phyloP scores from a whole-genome alignment of 495 filamentous ascomycete species.

The Letharia columbiana region DNA sequence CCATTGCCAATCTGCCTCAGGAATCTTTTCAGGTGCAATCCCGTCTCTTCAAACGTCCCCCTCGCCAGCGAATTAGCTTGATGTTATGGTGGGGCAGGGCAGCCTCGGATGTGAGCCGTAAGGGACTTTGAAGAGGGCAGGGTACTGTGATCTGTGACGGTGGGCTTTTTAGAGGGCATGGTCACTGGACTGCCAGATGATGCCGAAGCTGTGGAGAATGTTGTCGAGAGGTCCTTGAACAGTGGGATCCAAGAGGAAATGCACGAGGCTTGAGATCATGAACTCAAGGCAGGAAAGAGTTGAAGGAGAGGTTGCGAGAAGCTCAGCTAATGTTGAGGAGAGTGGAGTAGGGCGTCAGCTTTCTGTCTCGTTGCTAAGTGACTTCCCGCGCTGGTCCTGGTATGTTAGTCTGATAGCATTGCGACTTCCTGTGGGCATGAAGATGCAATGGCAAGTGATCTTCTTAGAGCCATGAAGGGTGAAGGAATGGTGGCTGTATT shows the following conservation, averaged over 20 bases:
- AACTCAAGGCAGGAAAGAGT: neutral
- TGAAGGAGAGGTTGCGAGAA: neutral
- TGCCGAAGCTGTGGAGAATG: neutral
- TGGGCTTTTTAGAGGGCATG: neutral
- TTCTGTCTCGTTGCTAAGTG: neutral
- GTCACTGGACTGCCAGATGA: neutral
- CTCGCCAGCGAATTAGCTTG: conserved; percentile 41
- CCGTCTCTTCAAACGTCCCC: conserved; percentile 53
- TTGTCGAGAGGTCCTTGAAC: neutral
- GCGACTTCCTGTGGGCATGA: neutral
- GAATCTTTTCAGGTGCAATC: conserved; percentile 40
- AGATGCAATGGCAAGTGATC: neutral
- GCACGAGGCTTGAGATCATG: neutral
- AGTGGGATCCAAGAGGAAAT: neutral
- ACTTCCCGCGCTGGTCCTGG: too few species aligned
- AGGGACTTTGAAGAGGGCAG: conserved; percentile 4
- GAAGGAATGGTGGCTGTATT: neutral
- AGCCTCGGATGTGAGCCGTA: conserved; percentile 27
- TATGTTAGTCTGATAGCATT: neutral
- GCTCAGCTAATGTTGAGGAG: neutral
- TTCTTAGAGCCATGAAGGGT: neutral
- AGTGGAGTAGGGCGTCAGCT: neutral
- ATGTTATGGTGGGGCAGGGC: conserved; percentile 35
- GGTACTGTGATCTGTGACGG: too few species aligned
- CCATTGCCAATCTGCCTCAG: conserved; percentile 35